Percentiles rank a stretch among this genome's conserved stretches.
phyloP scores from a whole-genome alignment of 768 basidiomycete species.

The Lanmaoa pseudosensibilis region DNA sequence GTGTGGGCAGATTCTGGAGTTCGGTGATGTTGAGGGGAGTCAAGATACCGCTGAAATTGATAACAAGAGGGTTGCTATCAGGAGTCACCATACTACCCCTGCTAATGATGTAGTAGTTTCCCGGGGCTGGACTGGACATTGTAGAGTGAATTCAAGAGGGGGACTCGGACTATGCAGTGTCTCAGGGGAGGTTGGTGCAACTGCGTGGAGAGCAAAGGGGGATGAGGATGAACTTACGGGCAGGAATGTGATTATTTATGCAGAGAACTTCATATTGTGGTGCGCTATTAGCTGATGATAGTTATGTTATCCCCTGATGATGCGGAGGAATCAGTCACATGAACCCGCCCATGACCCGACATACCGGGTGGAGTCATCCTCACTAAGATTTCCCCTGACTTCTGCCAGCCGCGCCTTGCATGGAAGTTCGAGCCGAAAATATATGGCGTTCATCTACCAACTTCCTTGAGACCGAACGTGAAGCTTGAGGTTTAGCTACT shows the following conservation, averaged over 20 bases:
- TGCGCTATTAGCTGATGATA: neutral
- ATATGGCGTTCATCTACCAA: neutral
- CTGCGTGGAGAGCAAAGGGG: neutral
- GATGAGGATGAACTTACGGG: neutral
- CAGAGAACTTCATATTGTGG: neutral
- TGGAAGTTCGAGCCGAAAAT: neutral
- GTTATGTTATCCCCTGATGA: neutral
- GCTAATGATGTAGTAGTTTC: neutral
- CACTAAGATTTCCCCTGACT: neutral
- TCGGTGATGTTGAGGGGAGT: neutral
- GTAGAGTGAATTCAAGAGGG: neutral
- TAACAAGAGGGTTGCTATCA: neutral
- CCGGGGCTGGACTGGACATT: neutral
- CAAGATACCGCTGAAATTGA: neutral
- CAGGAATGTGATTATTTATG: neutral
- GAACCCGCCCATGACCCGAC: neutral
- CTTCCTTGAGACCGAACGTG: neutral
- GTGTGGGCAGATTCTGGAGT: neutral
- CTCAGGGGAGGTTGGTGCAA: neutral
- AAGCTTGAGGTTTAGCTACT: neutral
- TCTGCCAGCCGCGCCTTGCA: neutral
- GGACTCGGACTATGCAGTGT: neutral
- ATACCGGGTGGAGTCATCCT: neutral
- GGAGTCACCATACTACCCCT: neutral
- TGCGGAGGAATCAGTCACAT: neutral